These are phyloP conservation scores for Saksenaea oblongispora DNA, from an alignment of 371 early-diverging fungal genomes.

Conservation along the genomic window DNA sequence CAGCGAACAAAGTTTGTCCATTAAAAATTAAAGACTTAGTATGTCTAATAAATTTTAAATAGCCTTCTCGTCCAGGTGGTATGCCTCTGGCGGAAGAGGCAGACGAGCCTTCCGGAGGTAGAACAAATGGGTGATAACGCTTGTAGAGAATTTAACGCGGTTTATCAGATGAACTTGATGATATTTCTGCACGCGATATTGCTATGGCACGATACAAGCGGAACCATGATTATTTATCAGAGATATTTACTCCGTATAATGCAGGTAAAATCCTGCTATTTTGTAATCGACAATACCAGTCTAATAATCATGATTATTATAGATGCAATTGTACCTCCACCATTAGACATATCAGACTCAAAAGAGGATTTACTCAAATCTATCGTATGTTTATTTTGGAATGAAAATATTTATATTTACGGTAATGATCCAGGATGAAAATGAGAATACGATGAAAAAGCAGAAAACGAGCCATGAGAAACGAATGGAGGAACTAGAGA, in stretches of 20 bases:
- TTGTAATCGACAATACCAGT: neutral
- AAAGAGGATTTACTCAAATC: conserved; percentile 38
- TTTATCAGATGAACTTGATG: conserved; percentile 70
- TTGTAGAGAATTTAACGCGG: neutral
- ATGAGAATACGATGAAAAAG: conserved; percentile 28
- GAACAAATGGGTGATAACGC: neutral
- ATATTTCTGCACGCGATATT: conserved; percentile 64
- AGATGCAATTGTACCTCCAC: conserved; percentile 36
- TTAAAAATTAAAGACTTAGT: neutral
- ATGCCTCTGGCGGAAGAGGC: conserved; percentile 10
- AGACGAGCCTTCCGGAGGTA: conserved; percentile 32
- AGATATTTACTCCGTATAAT: conserved; percentile 75
- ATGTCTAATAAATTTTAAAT: neutral
- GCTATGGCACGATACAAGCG: conserved; percentile 80
- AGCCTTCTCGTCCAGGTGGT: neutral
- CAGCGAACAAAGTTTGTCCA: conserved; percentile 8
- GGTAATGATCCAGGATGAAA: conserved; percentile 24
- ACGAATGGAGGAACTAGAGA: conserved; percentile 33
- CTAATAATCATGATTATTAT: neutral
- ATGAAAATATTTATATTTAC: conserved; percentile 7
- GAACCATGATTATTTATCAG: conserved; percentile 78
- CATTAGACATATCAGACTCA: conserved; percentile 31
- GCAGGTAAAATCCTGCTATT: conserved; percentile 42
- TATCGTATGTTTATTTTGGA: conserved; percentile 22
- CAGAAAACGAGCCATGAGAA: conserved; percentile 35